phyloP scores from a whole-genome alignment of 345 rosid genomes.

The Euclidium syriacum region DNA sequence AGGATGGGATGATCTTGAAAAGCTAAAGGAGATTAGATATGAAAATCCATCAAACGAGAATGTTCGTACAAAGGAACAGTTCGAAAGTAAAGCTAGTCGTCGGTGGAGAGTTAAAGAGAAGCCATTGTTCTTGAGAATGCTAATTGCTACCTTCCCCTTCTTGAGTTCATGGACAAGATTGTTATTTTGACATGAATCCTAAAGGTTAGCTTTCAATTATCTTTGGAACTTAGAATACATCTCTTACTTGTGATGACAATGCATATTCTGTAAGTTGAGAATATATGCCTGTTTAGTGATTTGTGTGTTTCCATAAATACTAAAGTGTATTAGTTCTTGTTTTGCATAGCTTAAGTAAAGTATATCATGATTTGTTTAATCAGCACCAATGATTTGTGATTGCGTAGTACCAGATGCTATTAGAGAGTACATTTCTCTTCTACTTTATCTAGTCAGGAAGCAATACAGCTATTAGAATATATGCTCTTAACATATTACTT shows the following conservation, averaged over 20 bases:
- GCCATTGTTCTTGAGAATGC: constrained; percentile 56
- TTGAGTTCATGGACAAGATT: constrained; percentile 64
- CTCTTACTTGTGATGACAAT: constrained; percentile 2
- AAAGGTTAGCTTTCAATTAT: constrained; percentile 27
- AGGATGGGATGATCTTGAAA: constrained; percentile 87
- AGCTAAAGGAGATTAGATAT: constrained; percentile 18
- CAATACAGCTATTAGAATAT: constrained; percentile 33
- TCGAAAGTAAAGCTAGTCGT: constrained; percentile 39
- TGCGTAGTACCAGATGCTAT: constrained; percentile 29
- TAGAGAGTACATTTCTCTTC: constrained; percentile 5
- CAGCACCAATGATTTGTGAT: constrained; percentile 5
- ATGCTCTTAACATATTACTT: constrained; percentile 20
- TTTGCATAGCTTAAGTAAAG: neutral
- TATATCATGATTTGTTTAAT: neutral
- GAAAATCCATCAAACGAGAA: constrained; percentile 9
- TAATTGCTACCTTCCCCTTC: constrained; percentile 73
- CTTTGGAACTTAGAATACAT: neutral
- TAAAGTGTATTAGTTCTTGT: constrained; percentile 13
- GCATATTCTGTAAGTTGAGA: constrained; percentile 26
- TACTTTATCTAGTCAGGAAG: constrained; percentile 35
- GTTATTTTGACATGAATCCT: constrained; percentile 35
- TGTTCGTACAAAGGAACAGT: constrained; percentile 26
- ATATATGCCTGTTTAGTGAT: constrained; percentile 12
- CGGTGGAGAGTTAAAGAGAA: constrained; percentile 58
- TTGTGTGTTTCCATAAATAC: constrained; percentile 7